Conservation (phyloP, 768 basidiomycete species). For the Mycena amicta region DNA sequence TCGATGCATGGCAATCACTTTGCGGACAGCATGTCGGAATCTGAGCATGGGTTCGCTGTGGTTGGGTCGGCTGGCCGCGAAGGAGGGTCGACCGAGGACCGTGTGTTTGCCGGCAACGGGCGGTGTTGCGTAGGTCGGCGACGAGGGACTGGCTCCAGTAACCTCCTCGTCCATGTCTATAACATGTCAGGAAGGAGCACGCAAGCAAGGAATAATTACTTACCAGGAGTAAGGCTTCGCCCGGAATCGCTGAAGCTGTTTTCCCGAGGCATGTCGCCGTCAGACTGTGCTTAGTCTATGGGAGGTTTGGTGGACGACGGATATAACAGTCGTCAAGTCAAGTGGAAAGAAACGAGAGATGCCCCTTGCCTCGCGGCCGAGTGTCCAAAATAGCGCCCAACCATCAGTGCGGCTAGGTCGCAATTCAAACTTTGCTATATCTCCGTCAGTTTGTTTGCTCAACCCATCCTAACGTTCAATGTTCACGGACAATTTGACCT, state of each 20-base stretch:
- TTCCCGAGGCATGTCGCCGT: conserved; percentile 55
- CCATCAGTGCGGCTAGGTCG: neutral
- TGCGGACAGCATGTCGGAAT: conserved; percentile 59
- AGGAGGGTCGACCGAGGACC: conserved; percentile 2
- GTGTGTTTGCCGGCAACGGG: conserved; percentile 20
- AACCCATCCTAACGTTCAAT: too few relatives aligned
- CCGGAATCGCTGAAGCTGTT: conserved; percentile 71
- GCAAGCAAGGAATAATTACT: too few relatives aligned
- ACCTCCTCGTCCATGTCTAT: conserved; percentile 56
- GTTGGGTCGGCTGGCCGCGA: neutral
- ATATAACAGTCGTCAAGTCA: too few relatives aligned
- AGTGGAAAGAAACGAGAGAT: neutral
- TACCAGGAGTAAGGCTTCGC: conserved; percentile 29
- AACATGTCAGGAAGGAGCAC: conserved; percentile 61
- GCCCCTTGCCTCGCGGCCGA: conserved; percentile 4
- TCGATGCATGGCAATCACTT: conserved; percentile 64
- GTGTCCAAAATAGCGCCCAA: conserved; percentile 7
- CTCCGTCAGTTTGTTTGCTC: too few relatives aligned
- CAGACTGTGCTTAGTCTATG: too few relatives aligned
- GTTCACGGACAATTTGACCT: too few relatives aligned
- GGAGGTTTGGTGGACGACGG: too few relatives aligned
- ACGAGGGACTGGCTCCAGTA: conserved; percentile 17
- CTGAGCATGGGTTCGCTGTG: conserved; percentile 45
- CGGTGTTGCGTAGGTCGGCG: conserved; percentile 24
- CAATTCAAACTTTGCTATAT: conserved; percentile 6